Base-by-base conservation (phyloP, 2,329 filamentous ascomycete species). In the Metarhizium rileyi region DNA sequence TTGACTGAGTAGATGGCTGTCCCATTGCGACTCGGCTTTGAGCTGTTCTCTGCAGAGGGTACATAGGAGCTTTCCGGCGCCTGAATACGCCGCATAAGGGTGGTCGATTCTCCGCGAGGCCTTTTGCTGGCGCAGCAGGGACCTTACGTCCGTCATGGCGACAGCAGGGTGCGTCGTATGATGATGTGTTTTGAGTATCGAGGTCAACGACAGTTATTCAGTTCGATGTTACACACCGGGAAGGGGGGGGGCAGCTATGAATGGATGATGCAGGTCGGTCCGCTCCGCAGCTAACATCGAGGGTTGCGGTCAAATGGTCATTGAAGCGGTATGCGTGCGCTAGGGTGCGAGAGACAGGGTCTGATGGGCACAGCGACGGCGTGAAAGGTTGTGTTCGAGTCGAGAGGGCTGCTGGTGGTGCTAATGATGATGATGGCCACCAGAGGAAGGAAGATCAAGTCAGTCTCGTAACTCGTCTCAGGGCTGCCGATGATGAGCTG, bases 61-160 rank as follows among this genome's bases (percentile, higher is more conserved):
- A 68, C 86, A 90, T 26, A 81, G 68, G 1, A 89, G 76, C 59
- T 80, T 83, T 53, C 84, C 84, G 14, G 79, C 73, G 54, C 81
- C 76, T 5, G 83, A 81, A 68, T 89, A 88, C 48, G 75, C 71
- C 40, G 84, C 83, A 58, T 84, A 73, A 4, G 84, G 80, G 58
- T 88, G 83, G 47, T 82, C 76, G 59, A 90, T 82, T 55, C 85
- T 80, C 50, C 88, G 82, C 53, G 84, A 78, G 50, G 82, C 81
- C 56, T 87, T 82, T 66, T 91, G 86, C 61, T 83, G 84, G 58
- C 87, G 86, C 51, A 94, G 77, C 45, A 95, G 78, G 33, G 86
- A 80, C 59, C 89, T 84, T 25, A 88, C 84, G 66, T 94, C 87
- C 4, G 35, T 28, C 41, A 35, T 30, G 48, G 20, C 22, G 43